phyloP scores from a whole-genome alignment of 768 basidiomycete genomes.

The Xerocomellus intermedius region DNA sequence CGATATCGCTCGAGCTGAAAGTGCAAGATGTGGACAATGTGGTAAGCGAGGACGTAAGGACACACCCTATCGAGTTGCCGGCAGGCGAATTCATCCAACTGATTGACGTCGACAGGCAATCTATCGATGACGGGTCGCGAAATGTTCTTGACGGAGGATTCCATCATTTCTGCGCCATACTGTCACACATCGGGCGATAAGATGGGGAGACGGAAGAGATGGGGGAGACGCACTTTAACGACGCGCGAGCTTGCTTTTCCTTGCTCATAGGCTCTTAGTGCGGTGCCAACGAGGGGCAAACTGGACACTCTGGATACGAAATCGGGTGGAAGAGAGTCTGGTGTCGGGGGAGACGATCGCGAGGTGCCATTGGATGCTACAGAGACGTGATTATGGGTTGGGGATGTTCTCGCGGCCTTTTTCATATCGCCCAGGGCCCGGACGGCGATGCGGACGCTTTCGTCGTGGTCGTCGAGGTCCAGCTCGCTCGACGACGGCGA shows the following conservation, averaged over 20 bases:
- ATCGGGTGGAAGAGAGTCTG: slow-evolving; percentile 20
- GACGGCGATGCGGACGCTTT: slow-evolving; percentile 77
- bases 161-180: slow-evolving; percentile 89
- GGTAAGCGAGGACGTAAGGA: not conserved
- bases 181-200: slow-evolving; percentile 31
- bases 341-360: slow-evolving; percentile 9
- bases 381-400: too few species aligned
- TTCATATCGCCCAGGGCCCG: slow-evolving; percentile 78
- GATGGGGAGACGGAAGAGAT: not conserved
- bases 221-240: slow-evolving; percentile 62
- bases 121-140: slow-evolving; percentile 80
- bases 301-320: slow-evolving; percentile 61
- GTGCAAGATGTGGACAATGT: not conserved
- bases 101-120: slow-evolving; percentile 68
- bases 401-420: slow-evolving; percentile 35
- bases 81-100: slow-evolving; percentile 86
- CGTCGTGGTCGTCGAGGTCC: slow-evolving; percentile 56
- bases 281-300: slow-evolving; percentile 71
- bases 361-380: too few species aligned
- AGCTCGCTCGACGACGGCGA: slow-evolving; percentile 2
- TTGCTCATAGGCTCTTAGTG: slow-evolving; percentile 73
- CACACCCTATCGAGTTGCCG: slow-evolving; percentile 81
- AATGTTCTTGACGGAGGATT: slow-evolving; percentile 77
- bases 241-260: slow-evolving; percentile 82
- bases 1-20: slow-evolving; percentile 51